Base-by-base conservation (phyloP, 352 stramenopile species). In the Phytophthora palmivora region DNA sequence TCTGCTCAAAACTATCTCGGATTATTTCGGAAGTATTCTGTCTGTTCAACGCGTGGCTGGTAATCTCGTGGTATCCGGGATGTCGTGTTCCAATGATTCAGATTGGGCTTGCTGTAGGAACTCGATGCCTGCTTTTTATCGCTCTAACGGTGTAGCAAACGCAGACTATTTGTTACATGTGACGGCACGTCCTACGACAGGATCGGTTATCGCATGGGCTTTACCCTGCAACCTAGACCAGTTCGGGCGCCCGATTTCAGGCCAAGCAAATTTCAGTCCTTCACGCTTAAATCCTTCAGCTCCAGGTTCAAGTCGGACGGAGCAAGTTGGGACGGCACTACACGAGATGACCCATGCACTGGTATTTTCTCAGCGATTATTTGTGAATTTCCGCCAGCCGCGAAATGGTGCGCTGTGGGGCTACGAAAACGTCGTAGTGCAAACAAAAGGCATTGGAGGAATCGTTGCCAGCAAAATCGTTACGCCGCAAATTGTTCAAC, bases 281-380 rank as follows among this genome's bases (percentile, higher is more conserved):
- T 72, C 67, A 8, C 59, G 75, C 0, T 50, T 91, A n/a, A 79
- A 94, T 53, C 74, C 82, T 2, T 61, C 61, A 0, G 68, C 66
- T 12, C 74, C 18, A 15, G 51, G 78, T 2, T 73, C 72, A 0
- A 82, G 74, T 37, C 75, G 83, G 10, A 72, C 77, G 0, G 72
- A 87, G 45, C 85, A 94, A 58, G 73, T 93, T 21, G 80, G 79
- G 14, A 95, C 87, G 9, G 87, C 78, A 2, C 67, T 92, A 0
- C 87, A 95, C 53, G 87, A 95, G 41, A 91, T 93, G 75, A 91
- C 84, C 7, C 87, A 95, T 38, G 87, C 85, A 5, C 71, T 95
- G 12, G 87, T 91, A 8, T 94, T 94, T 57, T 92, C 83, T 1
- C 66, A 72, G 21, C 68, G 55, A n/a, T 60, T 78, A 1, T 95